phyloP scores from a whole-genome alignment of 306 rosid species.

The Vigna reflexopilosa region DNA sequence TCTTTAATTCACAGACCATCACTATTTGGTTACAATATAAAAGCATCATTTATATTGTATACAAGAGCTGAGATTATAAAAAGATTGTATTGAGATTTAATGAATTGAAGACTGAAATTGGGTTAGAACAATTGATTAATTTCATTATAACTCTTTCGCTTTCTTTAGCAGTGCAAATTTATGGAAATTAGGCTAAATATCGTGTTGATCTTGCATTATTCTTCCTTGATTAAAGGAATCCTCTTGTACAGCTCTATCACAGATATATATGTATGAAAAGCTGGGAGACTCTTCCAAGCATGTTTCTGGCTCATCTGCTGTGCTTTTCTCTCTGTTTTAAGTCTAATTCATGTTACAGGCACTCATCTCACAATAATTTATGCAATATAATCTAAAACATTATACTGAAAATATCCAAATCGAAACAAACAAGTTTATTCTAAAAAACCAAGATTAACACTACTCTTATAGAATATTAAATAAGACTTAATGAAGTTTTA shows the following conservation, averaged over 20 bases:
- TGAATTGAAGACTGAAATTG: neutral
- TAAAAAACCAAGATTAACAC: conserved; percentile 16
- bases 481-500: too few relatives aligned
- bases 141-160: neutral
- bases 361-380: conserved; percentile 23
- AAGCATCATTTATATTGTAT: neutral
- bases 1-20: conserved; percentile 25
- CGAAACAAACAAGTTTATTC: neutral
- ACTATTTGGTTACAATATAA: conserved; percentile 22
- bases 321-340: neutral
- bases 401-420: neutral
- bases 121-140: neutral
- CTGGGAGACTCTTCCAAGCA: neutral
- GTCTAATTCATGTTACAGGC: neutral
- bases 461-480: neutral
- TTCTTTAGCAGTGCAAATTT: neutral
- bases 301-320: neutral
- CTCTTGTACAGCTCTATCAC: neutral
- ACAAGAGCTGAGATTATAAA: neutral
- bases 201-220: neutral
- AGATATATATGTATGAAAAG: too few relatives aligned
- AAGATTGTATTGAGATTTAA: neutral
- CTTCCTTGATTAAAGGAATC: neutral
- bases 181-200: neutral
- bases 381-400: conserved; percentile 21